Percentiles rank a stretch among this genome's conserved stretches.
Conservation (phyloP, 192 early-diverging fungal species). For the Podila epigama region DNA sequence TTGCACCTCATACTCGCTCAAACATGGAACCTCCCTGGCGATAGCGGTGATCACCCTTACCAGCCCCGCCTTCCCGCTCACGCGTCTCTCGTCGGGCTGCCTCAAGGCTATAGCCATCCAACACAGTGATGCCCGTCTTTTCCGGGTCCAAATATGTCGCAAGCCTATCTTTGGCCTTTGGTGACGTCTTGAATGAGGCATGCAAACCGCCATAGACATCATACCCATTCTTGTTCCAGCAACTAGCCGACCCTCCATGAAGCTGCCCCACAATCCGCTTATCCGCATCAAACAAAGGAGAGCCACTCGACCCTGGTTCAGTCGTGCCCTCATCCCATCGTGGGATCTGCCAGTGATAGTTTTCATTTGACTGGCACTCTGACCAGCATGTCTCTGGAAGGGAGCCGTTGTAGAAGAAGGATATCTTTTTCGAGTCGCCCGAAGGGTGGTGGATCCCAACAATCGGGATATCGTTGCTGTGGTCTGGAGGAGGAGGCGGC, state of each 20-base stretch:
- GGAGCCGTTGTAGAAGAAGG: conserved; percentile 49
- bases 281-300: conserved; percentile 51
- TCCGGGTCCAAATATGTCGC: conserved; percentile 42
- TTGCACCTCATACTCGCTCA: too few relatives aligned
- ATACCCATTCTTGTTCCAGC: conserved; percentile 53
- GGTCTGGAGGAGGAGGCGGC: background rate
- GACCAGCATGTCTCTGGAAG: conserved; percentile 47
- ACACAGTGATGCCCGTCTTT: conserved; percentile 6
- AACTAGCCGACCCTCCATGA: conserved; percentile 54
- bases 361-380: conserved; percentile 29
- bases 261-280: conserved; percentile 55
- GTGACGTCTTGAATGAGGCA: conserved; percentile 33
- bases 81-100: conserved; percentile 8
- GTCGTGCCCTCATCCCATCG: conserved; percentile 52
- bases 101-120: conserved; percentile 32
- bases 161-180: conserved; percentile 24
- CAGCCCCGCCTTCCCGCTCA: background rate
- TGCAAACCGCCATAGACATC: conserved; percentile 52
- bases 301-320: conserved; percentile 56
- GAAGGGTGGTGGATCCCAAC: conserved; percentile 57
- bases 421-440: conserved; percentile 56
- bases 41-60: too few relatives aligned
- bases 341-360: conserved; percentile 54
- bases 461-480: conserved; percentile 14
- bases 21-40: too few relatives aligned